Base-by-base conservation (phyloP, 1,284 basidiomycete species). In the Polyporus tsugae region DNA sequence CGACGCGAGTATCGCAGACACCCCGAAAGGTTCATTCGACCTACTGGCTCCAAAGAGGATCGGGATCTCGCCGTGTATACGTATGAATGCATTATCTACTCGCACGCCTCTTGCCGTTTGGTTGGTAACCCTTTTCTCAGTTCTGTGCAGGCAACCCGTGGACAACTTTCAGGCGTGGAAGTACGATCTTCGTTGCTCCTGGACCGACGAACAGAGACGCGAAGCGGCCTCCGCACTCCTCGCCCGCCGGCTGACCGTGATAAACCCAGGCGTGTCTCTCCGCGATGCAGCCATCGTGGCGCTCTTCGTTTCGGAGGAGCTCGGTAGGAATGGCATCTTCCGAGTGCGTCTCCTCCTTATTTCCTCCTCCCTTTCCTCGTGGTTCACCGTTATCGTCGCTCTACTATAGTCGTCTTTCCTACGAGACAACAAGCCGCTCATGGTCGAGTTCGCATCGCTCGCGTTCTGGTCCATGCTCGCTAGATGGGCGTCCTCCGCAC, bases 281-380 rank as follows among this genome's bases (percentile, higher is more conserved):
- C 25, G 25, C 58, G 58, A 60, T 13, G 10, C 15, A 5, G 58
- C n/a, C n/a, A 39, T 60, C 58, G 22, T 42, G n/a, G 41, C 58
- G 19, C 58, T 60, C n/a, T 60, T 60, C 58, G 19, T 60, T 10
- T n/a, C 58, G 13, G 58, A 60, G 58, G 22, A 60, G 38, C 38
- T 60, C 58, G 38, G 41, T 3, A 11, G 38, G 6, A 25, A 25
- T 22, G 29, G 58, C n/a, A 7, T 60, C 19, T 11, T 60, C 38
- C 22, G 58, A 6, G 58, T 60, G 22, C n/a, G 57, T 38, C 29
- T 55, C 35, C 9, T 13, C 36, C 57, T 52, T 6, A 39, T 39
- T 39, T 13, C 39, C 9, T 39, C 39, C 13, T 13, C 7, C 2
- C 39, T 39, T 39, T 39, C 9, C 39, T 39, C 39, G 9, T 7